These are phyloP conservation scores for Diaporthe longicolla DNA, from an alignment of 2,329 filamentous ascomycete genomes.

Conservation along the genomic window DNA sequence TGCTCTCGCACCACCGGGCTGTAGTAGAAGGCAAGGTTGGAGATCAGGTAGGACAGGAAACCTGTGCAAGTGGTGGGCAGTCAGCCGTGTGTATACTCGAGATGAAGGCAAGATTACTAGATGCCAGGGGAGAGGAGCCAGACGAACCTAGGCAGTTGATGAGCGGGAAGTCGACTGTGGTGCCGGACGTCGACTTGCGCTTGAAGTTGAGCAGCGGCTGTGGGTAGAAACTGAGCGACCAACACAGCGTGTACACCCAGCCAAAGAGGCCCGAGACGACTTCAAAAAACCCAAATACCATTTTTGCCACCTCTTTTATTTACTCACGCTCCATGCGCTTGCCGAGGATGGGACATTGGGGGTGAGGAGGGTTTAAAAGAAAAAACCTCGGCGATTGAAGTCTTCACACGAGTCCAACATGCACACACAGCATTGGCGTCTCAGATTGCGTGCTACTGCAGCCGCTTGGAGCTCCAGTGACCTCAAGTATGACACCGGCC, in stretches of 20 bases:
- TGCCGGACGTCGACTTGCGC: slow-evolving; percentile 83
- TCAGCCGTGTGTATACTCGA: slow-evolving; percentile 25
- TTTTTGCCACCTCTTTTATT: slow-evolving; percentile 31
- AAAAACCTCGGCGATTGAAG: not conserved
- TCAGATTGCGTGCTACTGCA: slow-evolving; percentile 29
- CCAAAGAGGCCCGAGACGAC: slow-evolving; percentile 73
- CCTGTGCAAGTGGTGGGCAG: slow-evolving; percentile 58
- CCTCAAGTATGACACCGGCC: not conserved
- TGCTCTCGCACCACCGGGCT: slow-evolving; percentile 83
- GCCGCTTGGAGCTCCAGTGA: not conserved
- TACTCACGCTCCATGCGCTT: slow-evolving; percentile 8
- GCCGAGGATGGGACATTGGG: not conserved
- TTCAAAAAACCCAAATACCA: slow-evolving; percentile 57
- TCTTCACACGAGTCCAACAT: too few relatives aligned
- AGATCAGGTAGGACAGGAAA: slow-evolving; percentile 82
- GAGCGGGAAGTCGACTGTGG: slow-evolving; percentile 89
- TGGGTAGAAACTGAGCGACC: slow-evolving; percentile 94
- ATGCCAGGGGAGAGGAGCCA: not conserved
- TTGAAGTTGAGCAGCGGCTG: slow-evolving; percentile 86
- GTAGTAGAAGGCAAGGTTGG: slow-evolving; percentile 82
- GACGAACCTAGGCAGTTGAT: slow-evolving; percentile 74
- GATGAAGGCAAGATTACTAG: not conserved
- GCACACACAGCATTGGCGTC: slow-evolving; percentile 12
- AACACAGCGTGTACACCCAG: slow-evolving; percentile 82
- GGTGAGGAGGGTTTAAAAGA: not conserved